phyloP scores from a whole-genome alignment of 2,329 filamentous ascomycete species.

The Phaeosphaeriaceae sp. region DNA sequence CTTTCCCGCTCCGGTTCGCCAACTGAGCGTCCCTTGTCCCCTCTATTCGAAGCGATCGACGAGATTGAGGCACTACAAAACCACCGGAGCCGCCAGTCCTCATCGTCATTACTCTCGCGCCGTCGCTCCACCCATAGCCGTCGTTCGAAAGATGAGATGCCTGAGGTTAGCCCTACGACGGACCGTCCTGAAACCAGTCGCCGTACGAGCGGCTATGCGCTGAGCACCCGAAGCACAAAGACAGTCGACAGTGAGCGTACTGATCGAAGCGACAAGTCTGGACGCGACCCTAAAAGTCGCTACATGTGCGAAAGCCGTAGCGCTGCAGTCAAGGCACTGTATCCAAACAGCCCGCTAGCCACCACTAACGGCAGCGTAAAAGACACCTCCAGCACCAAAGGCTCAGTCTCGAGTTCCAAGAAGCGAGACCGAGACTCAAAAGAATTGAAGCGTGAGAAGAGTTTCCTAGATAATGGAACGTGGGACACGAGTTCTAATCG shows the following conservation, averaged over 20 bases:
- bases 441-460: constrained; percentile 22
- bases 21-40: constrained; percentile 32
- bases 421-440: constrained; percentile 19
- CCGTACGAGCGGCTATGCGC: constrained; percentile 40
- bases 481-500: constrained; percentile 34
- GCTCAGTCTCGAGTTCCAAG: constrained; percentile 24
- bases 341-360: constrained; percentile 40
- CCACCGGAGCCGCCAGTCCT: constrained; percentile 29
- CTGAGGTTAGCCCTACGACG: constrained; percentile 21
- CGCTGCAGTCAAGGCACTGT: constrained; percentile 48
- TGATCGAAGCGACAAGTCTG: constrained; percentile 27
- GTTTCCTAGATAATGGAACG: constrained; percentile 30
- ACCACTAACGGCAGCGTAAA: constrained; percentile 18
- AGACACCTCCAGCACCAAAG: constrained; percentile 15
- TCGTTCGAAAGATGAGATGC: constrained; percentile 35
- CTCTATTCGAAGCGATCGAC: constrained; percentile 43
- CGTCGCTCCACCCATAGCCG: constrained; percentile 39
- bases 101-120: constrained; percentile 28
- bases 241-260: constrained; percentile 28
- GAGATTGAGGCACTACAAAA: constrained; percentile 43
- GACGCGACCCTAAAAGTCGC: constrained; percentile 30
- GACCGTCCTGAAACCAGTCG: constrained; percentile 26
- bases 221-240: constrained; percentile 30
- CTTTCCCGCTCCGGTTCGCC: constrained; percentile 34
- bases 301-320: constrained; percentile 46